phyloP scores from a whole-genome alignment of 352 stramenopile species.

The Pythium guiyangense region DNA sequence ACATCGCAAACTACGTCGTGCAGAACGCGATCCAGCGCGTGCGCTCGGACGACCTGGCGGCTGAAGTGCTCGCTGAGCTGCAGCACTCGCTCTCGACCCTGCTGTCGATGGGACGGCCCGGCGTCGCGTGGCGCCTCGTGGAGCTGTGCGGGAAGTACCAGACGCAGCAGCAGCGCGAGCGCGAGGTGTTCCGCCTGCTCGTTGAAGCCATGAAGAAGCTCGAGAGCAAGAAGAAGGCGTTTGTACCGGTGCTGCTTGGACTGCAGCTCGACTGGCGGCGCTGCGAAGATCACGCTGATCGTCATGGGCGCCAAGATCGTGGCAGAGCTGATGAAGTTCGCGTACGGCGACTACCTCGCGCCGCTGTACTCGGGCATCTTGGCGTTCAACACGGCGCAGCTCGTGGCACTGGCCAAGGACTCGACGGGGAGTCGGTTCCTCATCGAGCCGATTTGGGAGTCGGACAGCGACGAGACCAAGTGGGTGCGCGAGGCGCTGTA shows the following conservation, averaged over 20 bases:
- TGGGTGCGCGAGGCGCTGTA: slow-evolving; percentile 70
- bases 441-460: slow-evolving; percentile 78
- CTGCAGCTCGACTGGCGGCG: slow-evolving; percentile 52
- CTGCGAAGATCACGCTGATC: slow-evolving; percentile 63
- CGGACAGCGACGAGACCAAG: slow-evolving; percentile 37
- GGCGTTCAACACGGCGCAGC: slow-evolving; percentile 55
- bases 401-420: slow-evolving; percentile 71
- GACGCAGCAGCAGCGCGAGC: slow-evolving; percentile 33
- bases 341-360: slow-evolving; percentile 37
- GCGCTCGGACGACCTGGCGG: slow-evolving; percentile 31
- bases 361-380: slow-evolving; percentile 64
- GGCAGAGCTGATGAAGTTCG: slow-evolving; percentile 61
- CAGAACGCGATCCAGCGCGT: slow-evolving; percentile 67
- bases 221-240: slow-evolving; percentile 69
- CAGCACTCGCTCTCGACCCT: slow-evolving; percentile 59
- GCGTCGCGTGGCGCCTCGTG: slow-evolving; percentile 73
- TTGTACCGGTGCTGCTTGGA: slow-evolving; percentile 57
- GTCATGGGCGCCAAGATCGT: slow-evolving; percentile 78
- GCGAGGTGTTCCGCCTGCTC: slow-evolving; percentile 45
- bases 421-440: slow-evolving; percentile 75
- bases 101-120: slow-evolving; percentile 59
- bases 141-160: slow-evolving; percentile 69
- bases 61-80: slow-evolving; percentile 54
- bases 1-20: slow-evolving; percentile 82
- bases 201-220: slow-evolving; percentile 66